These are phyloP conservation scores for Fusarium sarcochroum DNA, from an alignment of 2,329 filamentous ascomycete genomes.

Conservation along the genomic window DNA sequence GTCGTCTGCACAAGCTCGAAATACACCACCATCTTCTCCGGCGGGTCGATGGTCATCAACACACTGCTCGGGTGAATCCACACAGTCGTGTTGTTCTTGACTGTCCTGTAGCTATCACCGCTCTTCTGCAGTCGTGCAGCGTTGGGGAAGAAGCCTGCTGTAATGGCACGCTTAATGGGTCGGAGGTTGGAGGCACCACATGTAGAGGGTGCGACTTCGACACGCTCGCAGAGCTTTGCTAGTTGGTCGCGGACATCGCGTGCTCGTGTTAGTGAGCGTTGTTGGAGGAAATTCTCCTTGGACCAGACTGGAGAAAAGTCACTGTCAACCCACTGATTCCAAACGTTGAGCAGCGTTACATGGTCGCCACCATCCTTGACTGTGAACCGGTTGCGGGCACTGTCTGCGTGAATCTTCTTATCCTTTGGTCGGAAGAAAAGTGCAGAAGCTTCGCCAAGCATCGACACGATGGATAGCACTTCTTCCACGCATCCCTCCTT, in stretches of 20 bases:
- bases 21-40: conserved; percentile 86
- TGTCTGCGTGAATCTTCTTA: conserved; percentile 96
- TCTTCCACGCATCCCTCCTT: conserved; percentile 95
- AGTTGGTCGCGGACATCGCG: conserved; percentile 95
- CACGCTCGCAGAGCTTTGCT: conserved; percentile 90
- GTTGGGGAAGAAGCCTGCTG: conserved; percentile 94
- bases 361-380: conserved; percentile 93
- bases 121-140: conserved; percentile 86
- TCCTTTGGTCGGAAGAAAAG: conserved; percentile 97
- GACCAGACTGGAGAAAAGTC: conserved; percentile 92
- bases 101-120: conserved; percentile 89
- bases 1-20: conserved; percentile 85
- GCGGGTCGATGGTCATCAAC: conserved; percentile 82
- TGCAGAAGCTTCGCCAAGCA: conserved; percentile 89
- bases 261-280: conserved; percentile 88
- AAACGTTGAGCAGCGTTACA: conserved; percentile 89
- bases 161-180: conserved; percentile 89
- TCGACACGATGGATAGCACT: conserved; percentile 91
- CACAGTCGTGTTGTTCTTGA: conserved; percentile 90
- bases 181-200: conserved; percentile 77
- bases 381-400: conserved; percentile 89
- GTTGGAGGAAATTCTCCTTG: conserved; percentile 93
- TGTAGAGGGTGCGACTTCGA: conserved; percentile 82
- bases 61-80: conserved; percentile 93
- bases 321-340: conserved; percentile 93